Percentiles rank a stretch among this genome's conserved stretches.
phyloP scores from a whole-genome alignment of 1,284 basidiomycete species.

The Ganoderma lingzhi region DNA sequence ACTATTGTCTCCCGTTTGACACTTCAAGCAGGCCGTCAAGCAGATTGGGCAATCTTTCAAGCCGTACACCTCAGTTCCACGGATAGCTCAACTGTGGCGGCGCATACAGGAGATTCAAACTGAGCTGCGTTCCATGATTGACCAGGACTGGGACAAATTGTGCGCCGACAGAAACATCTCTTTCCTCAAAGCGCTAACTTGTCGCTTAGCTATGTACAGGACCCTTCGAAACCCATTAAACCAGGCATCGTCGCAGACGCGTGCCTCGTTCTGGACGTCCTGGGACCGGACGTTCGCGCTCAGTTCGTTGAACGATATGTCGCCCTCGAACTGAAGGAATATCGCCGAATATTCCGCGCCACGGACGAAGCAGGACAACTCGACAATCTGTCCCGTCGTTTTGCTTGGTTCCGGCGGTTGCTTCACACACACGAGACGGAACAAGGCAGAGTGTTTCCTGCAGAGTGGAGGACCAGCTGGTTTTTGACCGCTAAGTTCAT shows the following conservation, averaged over 20 bases:
- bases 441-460: constrained; percentile 83
- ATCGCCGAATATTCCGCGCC: constrained; percentile 93
- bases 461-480: constrained; percentile 85
- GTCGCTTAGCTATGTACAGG: constrained; percentile 75
- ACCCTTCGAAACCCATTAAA: constrained; percentile 74
- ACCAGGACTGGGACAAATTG: constrained; percentile 92
- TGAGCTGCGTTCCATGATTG: constrained; percentile 78
- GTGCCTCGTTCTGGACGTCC: constrained; percentile 85
- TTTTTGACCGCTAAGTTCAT: constrained; percentile 84
- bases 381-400: constrained; percentile 93
- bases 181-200: neutral
- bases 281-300: constrained; percentile 83
- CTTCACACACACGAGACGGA: constrained; percentile 91
- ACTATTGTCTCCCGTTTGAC: neutral
- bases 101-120: constrained; percentile 84
- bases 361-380: constrained; percentile 95
- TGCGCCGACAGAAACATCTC: constrained; percentile 50
- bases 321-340: constrained; percentile 92
- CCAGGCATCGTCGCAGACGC: constrained; percentile 75
- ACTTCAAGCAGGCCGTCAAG: constrained; percentile 75
- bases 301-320: constrained; percentile 92
- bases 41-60: constrained; percentile 85
- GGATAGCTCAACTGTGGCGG: constrained; percentile 80
- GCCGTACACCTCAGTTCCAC: constrained; percentile 75
- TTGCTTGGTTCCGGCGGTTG: constrained; percentile 96